phyloP scores from a whole-genome alignment of 2,329 filamentous ascomycete genomes.

The Diaporthe ampelina region DNA sequence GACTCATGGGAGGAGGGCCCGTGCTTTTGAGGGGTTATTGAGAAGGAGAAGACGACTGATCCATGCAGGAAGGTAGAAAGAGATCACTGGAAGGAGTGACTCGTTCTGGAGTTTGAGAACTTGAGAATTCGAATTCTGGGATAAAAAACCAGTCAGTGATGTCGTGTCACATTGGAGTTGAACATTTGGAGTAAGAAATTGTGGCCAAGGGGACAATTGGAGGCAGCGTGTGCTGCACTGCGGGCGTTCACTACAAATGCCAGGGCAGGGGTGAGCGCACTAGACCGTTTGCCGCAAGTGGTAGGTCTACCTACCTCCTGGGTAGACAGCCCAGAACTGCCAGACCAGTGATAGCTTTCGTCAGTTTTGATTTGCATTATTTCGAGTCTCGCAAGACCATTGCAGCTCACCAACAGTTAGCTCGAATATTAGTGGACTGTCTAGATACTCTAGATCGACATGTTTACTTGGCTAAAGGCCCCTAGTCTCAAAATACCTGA shows the following conservation, averaged over 20 bases:
- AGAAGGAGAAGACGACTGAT: neutral
- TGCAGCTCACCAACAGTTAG: too few species aligned
- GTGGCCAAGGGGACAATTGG: neutral
- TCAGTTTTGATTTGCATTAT: too few species aligned
- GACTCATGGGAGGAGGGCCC: constrained; percentile 33
- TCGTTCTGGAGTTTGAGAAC: neutral
- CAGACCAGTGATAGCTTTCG: too few species aligned
- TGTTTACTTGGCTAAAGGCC: too few species aligned
- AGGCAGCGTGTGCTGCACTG: constrained; percentile 5
- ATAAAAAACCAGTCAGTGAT: neutral
- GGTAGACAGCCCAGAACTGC: neutral
- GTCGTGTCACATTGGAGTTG: neutral
- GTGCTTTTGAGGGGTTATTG: constrained; percentile 4
- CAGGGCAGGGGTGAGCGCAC: neutral
- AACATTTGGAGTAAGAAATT: constrained; percentile 4
- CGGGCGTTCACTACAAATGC: neutral
- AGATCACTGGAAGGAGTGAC: neutral
- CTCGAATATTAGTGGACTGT: too few species aligned
- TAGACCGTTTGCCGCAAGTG: constrained; percentile 18
- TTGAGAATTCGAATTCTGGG: neutral
- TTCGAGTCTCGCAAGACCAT: too few species aligned
- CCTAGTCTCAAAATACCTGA: too few species aligned
- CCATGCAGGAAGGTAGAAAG: neutral
- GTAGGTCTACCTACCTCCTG: neutral
- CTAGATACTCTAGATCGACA: too few species aligned